phyloP scores from a whole-genome alignment of 805 yeast species.

The Pichia sporocuriosa region DNA sequence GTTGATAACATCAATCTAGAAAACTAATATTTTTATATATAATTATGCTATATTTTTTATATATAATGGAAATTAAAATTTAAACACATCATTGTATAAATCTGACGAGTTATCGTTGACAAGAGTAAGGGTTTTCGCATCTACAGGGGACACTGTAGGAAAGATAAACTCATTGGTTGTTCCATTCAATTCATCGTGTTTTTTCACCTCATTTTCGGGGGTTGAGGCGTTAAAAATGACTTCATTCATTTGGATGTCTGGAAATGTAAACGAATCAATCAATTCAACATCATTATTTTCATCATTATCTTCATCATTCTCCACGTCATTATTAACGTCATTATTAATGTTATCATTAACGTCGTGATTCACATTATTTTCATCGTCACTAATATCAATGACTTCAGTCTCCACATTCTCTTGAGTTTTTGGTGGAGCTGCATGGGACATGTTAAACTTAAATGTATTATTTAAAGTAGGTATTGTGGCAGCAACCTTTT shows the following conservation, averaged over 20 bases:
- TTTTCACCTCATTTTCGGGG: too few relatives aligned
- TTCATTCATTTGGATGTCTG: conserved; percentile 8
- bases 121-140: background rate
- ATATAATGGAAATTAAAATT: background rate
- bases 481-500: too few relatives aligned
- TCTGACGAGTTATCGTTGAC: background rate
- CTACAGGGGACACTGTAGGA: background rate
- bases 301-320: conserved; percentile 2
- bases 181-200: too few relatives aligned
- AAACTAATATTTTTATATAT: background rate
- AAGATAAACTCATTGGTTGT: background rate
- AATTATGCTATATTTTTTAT: background rate
- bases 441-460: too few relatives aligned
- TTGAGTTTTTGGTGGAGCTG: too few relatives aligned
- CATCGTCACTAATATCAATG: too few relatives aligned
- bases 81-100: conserved; percentile 1
- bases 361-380: too few relatives aligned
- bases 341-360: too few relatives aligned
- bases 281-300: conserved; percentile 9
- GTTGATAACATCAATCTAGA: background rate
- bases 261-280: conserved; percentile 21
- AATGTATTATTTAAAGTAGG: too few relatives aligned
- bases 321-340: too few relatives aligned
- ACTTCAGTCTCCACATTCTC: too few relatives aligned
- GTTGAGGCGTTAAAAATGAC: background rate